phyloP scores from a whole-genome alignment of 148 eudicot species.

The Limonium bicolor region DNA sequence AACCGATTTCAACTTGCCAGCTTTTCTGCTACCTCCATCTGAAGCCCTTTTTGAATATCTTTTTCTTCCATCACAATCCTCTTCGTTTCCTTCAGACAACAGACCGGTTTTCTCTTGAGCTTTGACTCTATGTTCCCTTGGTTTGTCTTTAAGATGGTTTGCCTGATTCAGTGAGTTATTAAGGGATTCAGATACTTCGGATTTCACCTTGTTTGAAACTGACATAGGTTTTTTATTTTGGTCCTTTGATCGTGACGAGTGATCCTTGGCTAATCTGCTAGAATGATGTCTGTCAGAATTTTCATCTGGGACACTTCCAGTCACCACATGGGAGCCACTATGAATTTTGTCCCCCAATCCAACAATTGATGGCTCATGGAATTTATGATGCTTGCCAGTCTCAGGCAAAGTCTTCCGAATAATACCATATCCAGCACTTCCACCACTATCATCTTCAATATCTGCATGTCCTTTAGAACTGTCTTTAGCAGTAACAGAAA shows the following conservation, averaged over 20 bases:
- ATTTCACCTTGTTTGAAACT: slow-evolving; percentile 25
- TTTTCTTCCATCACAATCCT: slow-evolving; percentile 13
- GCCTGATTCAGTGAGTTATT: slow-evolving; percentile 14
- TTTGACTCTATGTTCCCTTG: slow-evolving; percentile 25
- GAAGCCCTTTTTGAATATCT: slow-evolving; percentile 9
- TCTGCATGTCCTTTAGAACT: slow-evolving; percentile 21
- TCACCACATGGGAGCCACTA: slow-evolving; percentile 11
- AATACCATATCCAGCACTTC: slow-evolving; percentile 18
- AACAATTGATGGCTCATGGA: slow-evolving; percentile 10
- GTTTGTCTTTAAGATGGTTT: slow-evolving; percentile 24
- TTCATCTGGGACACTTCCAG: slow-evolving; percentile 6
- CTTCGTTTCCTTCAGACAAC: slow-evolving; percentile 17
- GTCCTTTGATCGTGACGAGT: slow-evolving; percentile 31
- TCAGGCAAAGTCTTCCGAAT: slow-evolving; percentile 15
- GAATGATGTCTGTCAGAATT: slow-evolving; percentile 10
- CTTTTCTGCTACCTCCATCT: slow-evolving; percentile 16
- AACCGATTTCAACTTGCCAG: slow-evolving; percentile 13
- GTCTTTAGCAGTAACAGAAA: slow-evolving; percentile 8
- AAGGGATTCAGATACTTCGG: slow-evolving; percentile 26
- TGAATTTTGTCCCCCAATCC: slow-evolving; percentile 15
- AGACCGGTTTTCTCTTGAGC: slow-evolving; percentile 23
- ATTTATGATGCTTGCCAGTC: slow-evolving; percentile 11
- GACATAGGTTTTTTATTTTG: slow-evolving; percentile 17
- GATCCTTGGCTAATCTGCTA: slow-evolving; percentile 15
- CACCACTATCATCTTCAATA: slow-evolving; percentile 20